Base-by-base conservation (phyloP, 1,139 yeast species). In the Candida neerlandica region DNA sequence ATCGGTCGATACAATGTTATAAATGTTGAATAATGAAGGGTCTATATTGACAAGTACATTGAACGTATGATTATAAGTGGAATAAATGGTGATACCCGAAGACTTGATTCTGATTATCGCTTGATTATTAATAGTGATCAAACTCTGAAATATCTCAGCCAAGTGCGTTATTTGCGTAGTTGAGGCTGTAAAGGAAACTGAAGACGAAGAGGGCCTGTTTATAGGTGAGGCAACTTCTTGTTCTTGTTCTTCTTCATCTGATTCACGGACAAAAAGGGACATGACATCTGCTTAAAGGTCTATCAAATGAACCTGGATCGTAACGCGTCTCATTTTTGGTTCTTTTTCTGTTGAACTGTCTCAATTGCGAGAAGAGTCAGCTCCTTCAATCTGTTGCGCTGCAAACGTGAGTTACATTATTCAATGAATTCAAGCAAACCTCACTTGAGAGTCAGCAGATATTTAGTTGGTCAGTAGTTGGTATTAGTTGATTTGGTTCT, bases 141-240 rank as follows among this genome's bases (percentile, higher is more conserved):
- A 53, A 21, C 78, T 65, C 15, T 65, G 60, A 29, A 76, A 63
- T 11, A 73, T 67, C 15, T 74, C 78, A 0, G 78, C 67, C 12
- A 76, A 58, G 54, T 75, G 80, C 19, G 62, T 47, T 23, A 76
- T 69, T 43, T 73, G 77, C 10, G 62, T 59, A 1, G 80, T 75
- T 14, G 77, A 65, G 0, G 76, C 80, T 12, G 66, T 58, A 56
- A 73, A 72, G 9, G 63, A 49, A 16, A 39, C 41, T 14, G 44
- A 23, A 15, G 42, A 32, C 16, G 41, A 21, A 7, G 21, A 18
- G 1, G 27, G 23, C 16, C 19, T 14, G 6, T 27, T 12, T 12
- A 19, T 18, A 5, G 29, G 19, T 3, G 26, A 19, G 14, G 18
- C 11, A 18, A 26, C 14, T n/a, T 29, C 19, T n/a, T 41, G 12